Evolutionary conservation across 495 filamentous ascomycete species (phyloP), one percentile per base, ranked within the genome.

Genomic region (Aspergillus egyptiacus): DNA sequence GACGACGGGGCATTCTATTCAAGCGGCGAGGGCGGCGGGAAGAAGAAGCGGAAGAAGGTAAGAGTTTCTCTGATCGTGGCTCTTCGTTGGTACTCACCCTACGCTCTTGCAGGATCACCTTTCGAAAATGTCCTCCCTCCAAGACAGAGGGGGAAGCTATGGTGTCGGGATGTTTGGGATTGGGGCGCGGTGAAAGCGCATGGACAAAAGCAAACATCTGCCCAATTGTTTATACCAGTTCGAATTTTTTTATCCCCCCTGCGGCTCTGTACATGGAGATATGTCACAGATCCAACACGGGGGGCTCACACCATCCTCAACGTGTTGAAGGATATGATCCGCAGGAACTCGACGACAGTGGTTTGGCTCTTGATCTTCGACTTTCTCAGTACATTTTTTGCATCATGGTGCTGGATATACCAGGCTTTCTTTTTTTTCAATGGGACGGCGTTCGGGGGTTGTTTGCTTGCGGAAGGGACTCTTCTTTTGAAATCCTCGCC

Each of bases 341-440:
- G 28, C 47, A 23, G 48, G n/a, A n/a, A 19, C 31, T 45, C 37
- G 53, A 48, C 19, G 45, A 32, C 57, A 47, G 46, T 27, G 39
- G 30, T 38, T 46, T 43, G 49, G 51, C 48, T 55, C 48, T 57
- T 41, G 48, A 51, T 49, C 46, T 49, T 51, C 45, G 40, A 61
- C 35, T 50, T 69, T 70, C 63, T 70, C 65, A 60, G 66, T 74
- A 70, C 64, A 68, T 70, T 70, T 60, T 40, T 71, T 74, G 71
- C 71, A 74, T 74, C 58, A 70, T 62, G 71, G 71, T 74, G 71
- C 71, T 73, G 71, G 71, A 74, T 74, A 74, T 74, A 74, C 71
- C 71, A 69, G 71, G 69, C 67, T 73, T 71, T 63, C 64, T 70
- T 58, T 73, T 71, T 27, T 27, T 31, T 31, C 28, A 59, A 63